A percentile compares a stretch with the other conserved stretches of the same genome.
phyloP scores from a whole-genome alignment of 2,329 filamentous ascomycete species.

The Penicillium decumbens region DNA sequence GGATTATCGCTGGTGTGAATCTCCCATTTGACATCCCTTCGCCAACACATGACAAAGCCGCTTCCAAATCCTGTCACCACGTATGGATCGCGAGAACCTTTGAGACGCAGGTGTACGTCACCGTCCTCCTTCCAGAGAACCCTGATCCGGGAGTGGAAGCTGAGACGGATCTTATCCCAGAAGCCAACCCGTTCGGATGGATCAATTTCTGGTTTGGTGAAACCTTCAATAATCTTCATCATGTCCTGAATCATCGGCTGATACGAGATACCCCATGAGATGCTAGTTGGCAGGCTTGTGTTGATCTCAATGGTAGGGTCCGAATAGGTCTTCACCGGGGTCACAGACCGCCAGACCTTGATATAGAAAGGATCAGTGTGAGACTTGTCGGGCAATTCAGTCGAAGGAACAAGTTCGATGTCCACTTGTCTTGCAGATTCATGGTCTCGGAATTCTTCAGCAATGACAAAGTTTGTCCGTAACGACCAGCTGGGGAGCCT shows the following conservation, averaged over 20 bases:
- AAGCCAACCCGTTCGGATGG: conserved; percentile 91
- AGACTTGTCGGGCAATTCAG: conserved; percentile 53
- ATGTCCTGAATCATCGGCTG: conserved; percentile 98
- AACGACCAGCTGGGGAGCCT: conserved; percentile 77
- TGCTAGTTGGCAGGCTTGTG: conserved; percentile 81
- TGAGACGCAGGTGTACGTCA: conserved; percentile 87
- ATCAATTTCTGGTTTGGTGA: conserved; percentile 92
- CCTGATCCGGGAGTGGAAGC: conserved; percentile 85
- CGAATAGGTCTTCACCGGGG: conserved; percentile 93
- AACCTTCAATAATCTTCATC: conserved; percentile 99
- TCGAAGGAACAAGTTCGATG: conserved; percentile 77
- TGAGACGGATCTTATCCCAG: conserved; percentile 96
- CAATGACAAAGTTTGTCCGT: conserved; percentile 88
- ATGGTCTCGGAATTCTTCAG: conserved; percentile 79
- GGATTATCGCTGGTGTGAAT: conserved; percentile 82
- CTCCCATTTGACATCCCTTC: conserved; percentile 83
- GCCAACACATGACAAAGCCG: conserved; percentile 98
- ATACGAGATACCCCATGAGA: conserved; percentile 96
- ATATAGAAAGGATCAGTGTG: conserved; percentile 67
- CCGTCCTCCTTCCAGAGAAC: conserved; percentile 93
- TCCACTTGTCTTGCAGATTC: conserved; percentile 75
- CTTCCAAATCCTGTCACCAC: conserved; percentile 86
- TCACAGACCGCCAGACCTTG: conserved; percentile 83
- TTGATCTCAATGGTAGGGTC: conserved; percentile 91
- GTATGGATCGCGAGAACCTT: conserved; percentile 86